A percentile compares a stretch with the other conserved stretches of the same genome.
Conservation (phyloP, 2,329 filamentous ascomycete genomes). For the Ophiostoma ulmi region DNA sequence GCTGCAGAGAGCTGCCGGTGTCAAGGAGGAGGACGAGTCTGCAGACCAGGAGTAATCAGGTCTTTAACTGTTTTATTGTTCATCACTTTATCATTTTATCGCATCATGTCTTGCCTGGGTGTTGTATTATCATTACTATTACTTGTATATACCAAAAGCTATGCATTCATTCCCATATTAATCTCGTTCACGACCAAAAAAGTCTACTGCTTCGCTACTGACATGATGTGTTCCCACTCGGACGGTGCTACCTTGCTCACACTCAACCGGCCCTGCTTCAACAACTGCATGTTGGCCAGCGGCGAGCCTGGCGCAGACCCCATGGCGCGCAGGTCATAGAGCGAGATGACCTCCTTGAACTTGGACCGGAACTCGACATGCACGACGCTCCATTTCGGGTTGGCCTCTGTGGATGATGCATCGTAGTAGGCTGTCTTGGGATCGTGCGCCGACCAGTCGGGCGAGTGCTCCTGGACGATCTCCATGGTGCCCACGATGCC, state of each 20-base stretch:
- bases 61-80: not conserved
- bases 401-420: slow-evolving; percentile 60
- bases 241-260: slow-evolving; percentile 61
- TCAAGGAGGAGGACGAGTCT: not conserved
- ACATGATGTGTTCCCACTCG: slow-evolving; percentile 62
- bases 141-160: slow-evolving; percentile 16
- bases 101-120: not conserved
- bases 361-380: slow-evolving; percentile 84
- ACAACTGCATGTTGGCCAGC: slow-evolving; percentile 72
- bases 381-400: slow-evolving; percentile 82
- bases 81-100: not conserved
- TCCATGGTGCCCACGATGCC: slow-evolving; percentile 86
- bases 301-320: slow-evolving; percentile 46
- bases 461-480: slow-evolving; percentile 75
- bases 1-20: slow-evolving; percentile 31
- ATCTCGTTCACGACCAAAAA: not conserved
- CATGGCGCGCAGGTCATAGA: slow-evolving; percentile 66
- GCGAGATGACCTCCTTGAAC: slow-evolving; percentile 63
- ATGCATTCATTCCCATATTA: not conserved
- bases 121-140: slow-evolving; percentile 4
- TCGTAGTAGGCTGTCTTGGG: slow-evolving; percentile 77
- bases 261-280: slow-evolving; percentile 77
- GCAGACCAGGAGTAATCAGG: not conserved
- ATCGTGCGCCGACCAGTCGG: slow-evolving; percentile 71
- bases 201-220: slow-evolving; percentile 40